phyloP scores from a whole-genome alignment of 2,329 filamentous ascomycete genomes.

The Verticillium dahliae region DNA sequence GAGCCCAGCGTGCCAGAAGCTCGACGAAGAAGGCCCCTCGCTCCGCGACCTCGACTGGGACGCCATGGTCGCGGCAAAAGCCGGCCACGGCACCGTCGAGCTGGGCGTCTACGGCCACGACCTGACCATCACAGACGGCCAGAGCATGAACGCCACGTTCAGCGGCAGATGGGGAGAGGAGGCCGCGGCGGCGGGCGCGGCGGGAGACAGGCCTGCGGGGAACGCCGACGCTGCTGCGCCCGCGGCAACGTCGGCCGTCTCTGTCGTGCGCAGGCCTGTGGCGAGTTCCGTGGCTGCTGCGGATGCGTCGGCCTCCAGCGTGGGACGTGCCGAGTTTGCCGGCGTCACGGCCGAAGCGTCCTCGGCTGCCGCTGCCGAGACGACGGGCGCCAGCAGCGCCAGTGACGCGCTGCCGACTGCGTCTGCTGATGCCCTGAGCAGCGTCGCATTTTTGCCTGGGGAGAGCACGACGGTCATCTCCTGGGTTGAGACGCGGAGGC shows the following conservation, averaged over 20 bases:
- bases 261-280: no score
- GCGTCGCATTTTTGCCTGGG: not conserved
- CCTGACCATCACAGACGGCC: constrained; percentile 1
- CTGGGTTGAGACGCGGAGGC: not conserved
- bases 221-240: no score
- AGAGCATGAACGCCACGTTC: constrained; percentile 2
- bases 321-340: not conserved
- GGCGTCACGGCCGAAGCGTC: not conserved
- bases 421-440: not conserved
- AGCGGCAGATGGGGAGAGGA: constrained; percentile 1
- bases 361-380: not conserved
- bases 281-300: no score
- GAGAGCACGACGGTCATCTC: not conserved
- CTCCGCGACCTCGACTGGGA: not conserved
- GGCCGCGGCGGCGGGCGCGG: not conserved
- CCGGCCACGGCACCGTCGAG: constrained; percentile 1
- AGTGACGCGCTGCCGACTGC: not conserved
- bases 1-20: not conserved
- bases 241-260: no score
- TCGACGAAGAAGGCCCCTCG: not conserved
- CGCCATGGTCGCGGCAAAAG: not conserved
- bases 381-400: not conserved
- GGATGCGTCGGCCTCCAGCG: not conserved
- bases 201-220: not conserved
- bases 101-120: not conserved